Percentiles rank a stretch among this genome's conserved stretches.
phyloP scores from a whole-genome alignment of 108 stramenopile genomes.

The Cyclotella choctawhatcheeana region DNA sequence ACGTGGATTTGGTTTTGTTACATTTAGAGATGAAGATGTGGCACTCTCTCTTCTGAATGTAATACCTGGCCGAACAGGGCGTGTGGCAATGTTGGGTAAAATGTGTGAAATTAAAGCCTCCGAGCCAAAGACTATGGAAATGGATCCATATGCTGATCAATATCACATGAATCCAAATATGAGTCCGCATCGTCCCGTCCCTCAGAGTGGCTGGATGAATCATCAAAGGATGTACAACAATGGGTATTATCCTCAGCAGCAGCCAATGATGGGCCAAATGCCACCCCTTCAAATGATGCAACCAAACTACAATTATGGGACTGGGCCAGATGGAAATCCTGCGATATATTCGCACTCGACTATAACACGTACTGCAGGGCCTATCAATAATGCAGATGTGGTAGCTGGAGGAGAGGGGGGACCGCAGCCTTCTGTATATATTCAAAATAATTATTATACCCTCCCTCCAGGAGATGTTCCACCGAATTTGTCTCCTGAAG shows the following conservation, averaged over 20 bases:
- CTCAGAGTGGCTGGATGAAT: neutral
- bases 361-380: conserved; percentile 32
- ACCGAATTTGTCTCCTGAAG: conserved; percentile 7
- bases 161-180: too few relatives aligned
- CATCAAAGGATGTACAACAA: conserved; percentile 4
- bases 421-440: conserved; percentile 22
- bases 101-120: conserved; percentile 73
- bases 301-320: conserved; percentile 22
- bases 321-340: conserved; percentile 11
- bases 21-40: conserved; percentile 64
- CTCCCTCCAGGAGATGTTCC: conserved; percentile 28
- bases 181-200: neutral
- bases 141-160: conserved; percentile 2
- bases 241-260: conserved; percentile 15
- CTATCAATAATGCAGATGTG: conserved; percentile 9
- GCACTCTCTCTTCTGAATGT: conserved; percentile 41
- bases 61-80: conserved; percentile 48
- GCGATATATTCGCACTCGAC: conserved; percentile 44
- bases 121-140: conserved; percentile 57
- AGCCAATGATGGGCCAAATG: conserved; percentile 1
- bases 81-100: conserved; percentile 68
- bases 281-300: conserved; percentile 6
- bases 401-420: conserved; percentile 15
- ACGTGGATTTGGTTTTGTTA: conserved; percentile 95
- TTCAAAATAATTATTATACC: conserved; percentile 46